A percentile compares a stretch with the other conserved stretches of the same genome.
Evolutionary conservation across 495 filamentous ascomycete species (phyloP).

Genomic region (Pyronema domesticum): DNA sequence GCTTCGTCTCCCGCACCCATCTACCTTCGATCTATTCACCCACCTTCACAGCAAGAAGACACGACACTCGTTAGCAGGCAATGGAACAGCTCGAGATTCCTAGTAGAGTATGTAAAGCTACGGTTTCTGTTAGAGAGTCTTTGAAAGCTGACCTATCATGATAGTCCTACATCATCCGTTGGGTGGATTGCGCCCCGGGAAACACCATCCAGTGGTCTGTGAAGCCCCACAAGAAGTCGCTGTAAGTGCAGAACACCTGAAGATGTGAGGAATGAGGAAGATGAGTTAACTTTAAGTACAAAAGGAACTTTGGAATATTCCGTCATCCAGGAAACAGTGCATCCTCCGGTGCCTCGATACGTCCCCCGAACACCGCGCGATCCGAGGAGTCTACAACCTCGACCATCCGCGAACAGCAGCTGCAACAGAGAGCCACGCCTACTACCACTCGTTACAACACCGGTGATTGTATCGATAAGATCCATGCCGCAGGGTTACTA

Average conservation of each 20-base stretch:
- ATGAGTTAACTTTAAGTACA: not conserved
- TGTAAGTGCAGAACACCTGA: conserved; percentile 32
- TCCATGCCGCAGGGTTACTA: conserved; percentile 70
- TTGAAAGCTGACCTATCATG: not conserved
- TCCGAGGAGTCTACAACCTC: conserved; percentile 21
- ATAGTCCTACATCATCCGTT: conserved; percentile 92
- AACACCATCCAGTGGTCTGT: conserved; percentile 96
- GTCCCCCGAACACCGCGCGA: conserved; percentile 28
- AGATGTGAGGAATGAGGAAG: too few relatives aligned
- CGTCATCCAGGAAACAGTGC: conserved; percentile 59
- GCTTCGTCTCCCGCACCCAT: too few relatives aligned
- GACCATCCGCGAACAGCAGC: conserved; percentile 25
- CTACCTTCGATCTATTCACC: too few relatives aligned
- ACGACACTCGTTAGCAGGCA: conserved; percentile 30
- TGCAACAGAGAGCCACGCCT: conserved; percentile 15
- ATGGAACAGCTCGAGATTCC: conserved; percentile 97
- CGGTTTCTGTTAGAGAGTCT: not conserved
- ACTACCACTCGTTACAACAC: conserved; percentile 24
- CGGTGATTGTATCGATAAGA: conserved; percentile 46
- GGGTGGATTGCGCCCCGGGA: conserved; percentile 74
- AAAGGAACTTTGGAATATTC: conserved; percentile 83
- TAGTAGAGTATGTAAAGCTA: conserved; percentile 57
- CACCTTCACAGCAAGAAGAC: too few relatives aligned
- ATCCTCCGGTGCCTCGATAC: conserved; percentile 30
- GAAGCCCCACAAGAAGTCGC: conserved; percentile 90